Conservation (phyloP, 345 rosid genomes). For the Eucalyptus tenuipes region DNA sequence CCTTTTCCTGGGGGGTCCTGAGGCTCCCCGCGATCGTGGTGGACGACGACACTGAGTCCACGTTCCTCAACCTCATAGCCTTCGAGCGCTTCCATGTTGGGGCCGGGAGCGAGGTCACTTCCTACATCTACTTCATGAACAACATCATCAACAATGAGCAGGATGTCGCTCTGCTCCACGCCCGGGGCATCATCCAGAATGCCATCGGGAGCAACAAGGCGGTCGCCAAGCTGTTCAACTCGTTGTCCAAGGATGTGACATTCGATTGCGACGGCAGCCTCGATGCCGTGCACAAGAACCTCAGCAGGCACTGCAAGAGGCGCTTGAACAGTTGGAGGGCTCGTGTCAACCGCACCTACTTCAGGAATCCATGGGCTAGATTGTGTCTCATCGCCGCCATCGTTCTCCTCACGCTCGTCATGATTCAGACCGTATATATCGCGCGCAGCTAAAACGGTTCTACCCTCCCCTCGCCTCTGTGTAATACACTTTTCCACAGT, state of each 20-base stretch:
- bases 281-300: conserved; percentile 5
- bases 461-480: neutral
- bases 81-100: conserved; percentile 14
- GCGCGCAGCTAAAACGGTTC: neutral
- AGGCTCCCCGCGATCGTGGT: neutral
- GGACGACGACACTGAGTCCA: neutral
- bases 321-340: conserved; percentile 33
- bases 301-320: conserved; percentile 17
- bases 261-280: conserved; percentile 19
- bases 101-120: conserved; percentile 27
- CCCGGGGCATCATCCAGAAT: conserved; percentile 27
- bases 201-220: conserved; percentile 37
- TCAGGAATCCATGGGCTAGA: conserved; percentile 40
- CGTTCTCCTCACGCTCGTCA: conserved; percentile 34
- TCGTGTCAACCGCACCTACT: conserved; percentile 28
- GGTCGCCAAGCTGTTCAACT: conserved; percentile 34
- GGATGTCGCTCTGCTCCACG: conserved; percentile 30
- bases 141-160: conserved; percentile 21
- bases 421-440: conserved; percentile 14
- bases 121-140: conserved; percentile 35
- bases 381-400: conserved; percentile 19
- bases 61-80: conserved; percentile 5
- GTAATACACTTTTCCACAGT: neutral
- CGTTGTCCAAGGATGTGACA: conserved; percentile 18
- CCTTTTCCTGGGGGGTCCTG: neutral